A percentile compares a stretch with the other conserved stretches of the same genome.
phyloP scores from a whole-genome alignment of 768 basidiomycete species.

The Trametes punicea region DNA sequence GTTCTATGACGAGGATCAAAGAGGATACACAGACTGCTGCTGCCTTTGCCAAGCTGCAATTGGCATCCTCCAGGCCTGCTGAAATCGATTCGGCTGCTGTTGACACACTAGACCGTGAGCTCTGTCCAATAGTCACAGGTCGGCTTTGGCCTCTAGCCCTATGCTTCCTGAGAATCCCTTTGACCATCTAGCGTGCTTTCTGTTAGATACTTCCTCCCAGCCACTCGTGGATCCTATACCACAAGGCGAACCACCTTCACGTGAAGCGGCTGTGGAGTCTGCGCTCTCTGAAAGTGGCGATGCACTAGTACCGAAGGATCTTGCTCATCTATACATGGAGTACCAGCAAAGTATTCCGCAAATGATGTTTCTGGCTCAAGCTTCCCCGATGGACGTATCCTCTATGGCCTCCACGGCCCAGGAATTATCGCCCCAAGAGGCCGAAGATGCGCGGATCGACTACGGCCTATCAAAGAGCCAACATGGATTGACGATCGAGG shows the following conservation, averaged over 20 bases:
- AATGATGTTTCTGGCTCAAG: constrained; percentile 13
- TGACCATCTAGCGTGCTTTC: too few relatives aligned
- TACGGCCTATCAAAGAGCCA: constrained; percentile 62
- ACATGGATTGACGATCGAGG: constrained; percentile 54
- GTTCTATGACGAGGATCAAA: background rate
- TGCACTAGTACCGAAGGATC: background rate
- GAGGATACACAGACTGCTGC: background rate
- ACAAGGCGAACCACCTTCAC: too few relatives aligned
- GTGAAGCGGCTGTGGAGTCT: too few relatives aligned
- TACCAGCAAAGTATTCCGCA: constrained; percentile 25
- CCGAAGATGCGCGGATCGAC: constrained; percentile 38
- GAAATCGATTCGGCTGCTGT: too few relatives aligned
- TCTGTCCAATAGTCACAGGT: background rate
- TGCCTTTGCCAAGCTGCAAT: background rate
- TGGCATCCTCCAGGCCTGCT: too few relatives aligned
- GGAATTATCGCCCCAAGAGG: constrained; percentile 14
- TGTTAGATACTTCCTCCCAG: too few relatives aligned
- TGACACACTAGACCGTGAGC: background rate
- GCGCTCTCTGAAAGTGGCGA: too few relatives aligned
- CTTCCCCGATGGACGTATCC: background rate
- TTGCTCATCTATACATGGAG: constrained; percentile 42
- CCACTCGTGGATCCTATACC: too few relatives aligned
- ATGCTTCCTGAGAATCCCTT: background rate
- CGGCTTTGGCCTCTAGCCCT: background rate
- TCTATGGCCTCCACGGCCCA: background rate